phyloP scores from a whole-genome alignment of 2,329 filamentous ascomycete species.

The Fusarium compactum region DNA sequence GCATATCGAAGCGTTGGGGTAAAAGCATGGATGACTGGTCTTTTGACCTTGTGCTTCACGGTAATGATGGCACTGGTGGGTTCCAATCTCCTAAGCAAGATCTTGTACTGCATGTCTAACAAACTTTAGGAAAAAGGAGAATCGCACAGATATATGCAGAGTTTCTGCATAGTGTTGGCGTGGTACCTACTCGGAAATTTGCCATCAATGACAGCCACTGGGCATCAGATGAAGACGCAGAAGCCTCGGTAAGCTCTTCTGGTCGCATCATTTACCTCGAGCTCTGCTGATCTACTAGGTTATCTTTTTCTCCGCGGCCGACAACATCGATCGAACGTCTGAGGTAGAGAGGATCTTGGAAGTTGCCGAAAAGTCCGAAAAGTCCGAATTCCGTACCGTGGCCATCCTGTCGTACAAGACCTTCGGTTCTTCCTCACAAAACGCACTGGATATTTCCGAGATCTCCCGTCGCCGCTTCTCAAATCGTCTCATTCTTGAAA shows the following conservation, averaged over 20 bases:
- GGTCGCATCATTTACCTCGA: not conserved
- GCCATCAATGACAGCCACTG: not conserved
- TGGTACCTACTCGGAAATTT: not conserved
- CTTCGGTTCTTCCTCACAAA: not conserved
- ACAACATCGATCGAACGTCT: not conserved
- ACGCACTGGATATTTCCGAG: not conserved
- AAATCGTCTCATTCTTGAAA: not conserved
- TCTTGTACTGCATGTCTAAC: not conserved
- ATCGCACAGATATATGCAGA: conserved; percentile 4
- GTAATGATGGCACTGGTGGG: not conserved
- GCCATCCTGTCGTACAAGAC: not conserved
- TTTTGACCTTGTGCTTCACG: not conserved
- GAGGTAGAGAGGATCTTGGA: not conserved
- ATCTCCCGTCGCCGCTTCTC: not conserved
- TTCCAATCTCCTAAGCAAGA: not conserved
- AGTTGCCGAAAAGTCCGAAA: not conserved
- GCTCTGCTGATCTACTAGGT: not conserved
- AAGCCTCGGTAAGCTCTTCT: not conserved
- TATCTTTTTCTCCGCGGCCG: not conserved
- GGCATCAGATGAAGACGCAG: not conserved
- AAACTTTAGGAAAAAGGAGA: not conserved
- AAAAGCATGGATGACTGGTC: not conserved
- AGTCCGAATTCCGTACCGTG: not conserved
- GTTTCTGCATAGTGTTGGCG: not conserved
- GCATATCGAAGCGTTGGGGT: not conserved